These are phyloP conservation scores for Hygrocybe coccinea DNA, from an alignment of 768 basidiomycete genomes.

Conservation along the genomic window DNA sequence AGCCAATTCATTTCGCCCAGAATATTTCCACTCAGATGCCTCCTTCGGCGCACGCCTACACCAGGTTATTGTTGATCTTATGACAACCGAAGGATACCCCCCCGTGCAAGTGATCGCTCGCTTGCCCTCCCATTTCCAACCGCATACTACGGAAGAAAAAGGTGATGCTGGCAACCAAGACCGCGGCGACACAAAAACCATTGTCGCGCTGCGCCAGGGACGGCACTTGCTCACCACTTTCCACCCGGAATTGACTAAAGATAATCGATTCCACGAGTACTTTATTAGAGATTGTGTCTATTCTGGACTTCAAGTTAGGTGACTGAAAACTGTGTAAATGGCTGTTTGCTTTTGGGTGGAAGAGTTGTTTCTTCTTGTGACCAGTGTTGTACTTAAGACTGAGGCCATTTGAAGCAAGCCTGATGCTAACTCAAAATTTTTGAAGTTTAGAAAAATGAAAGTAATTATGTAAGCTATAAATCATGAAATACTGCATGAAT, in stretches of 20 bases:
- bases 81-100: conserved; percentile 42
- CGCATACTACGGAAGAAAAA: conserved; percentile 23
- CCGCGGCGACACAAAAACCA: conserved; percentile 58
- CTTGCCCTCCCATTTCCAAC: conserved; percentile 51
- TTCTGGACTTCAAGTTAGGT: no score
- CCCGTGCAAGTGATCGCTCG: conserved; percentile 69
- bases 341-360: no score
- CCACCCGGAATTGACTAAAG: conserved; percentile 89
- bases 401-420: no score
- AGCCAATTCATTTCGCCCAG: conserved; percentile 23
- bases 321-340: no score
- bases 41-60: neutral
- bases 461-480: no score
- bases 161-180: no score
- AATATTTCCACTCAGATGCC: neutral
- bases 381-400: no score
- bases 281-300: conserved; percentile 73
- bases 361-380: no score
- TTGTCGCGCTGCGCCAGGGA: conserved; percentile 85
- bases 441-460: no score
- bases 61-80: conserved; percentile 61
- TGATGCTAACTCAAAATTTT: no score
- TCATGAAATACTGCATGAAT: no score
- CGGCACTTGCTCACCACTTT: conserved; percentile 82
- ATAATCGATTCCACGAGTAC: conserved; percentile 87